Base-by-base conservation (phyloP, 257 asterid genomes). In the Scutellaria minor region DNA sequence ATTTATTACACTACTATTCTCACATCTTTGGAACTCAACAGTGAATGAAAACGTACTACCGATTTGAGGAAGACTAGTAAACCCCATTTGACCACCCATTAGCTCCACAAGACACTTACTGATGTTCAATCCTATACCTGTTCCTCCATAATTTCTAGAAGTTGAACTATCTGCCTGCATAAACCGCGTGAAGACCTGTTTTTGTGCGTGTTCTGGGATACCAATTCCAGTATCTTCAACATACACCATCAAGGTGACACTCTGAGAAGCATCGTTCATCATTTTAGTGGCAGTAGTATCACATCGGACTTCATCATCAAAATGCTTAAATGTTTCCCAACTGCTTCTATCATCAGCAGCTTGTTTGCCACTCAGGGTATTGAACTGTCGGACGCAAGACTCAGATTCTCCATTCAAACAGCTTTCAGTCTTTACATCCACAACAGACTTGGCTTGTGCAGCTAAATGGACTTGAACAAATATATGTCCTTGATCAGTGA, bases 131-230 rank as follows among this genome's bases (percentile, higher is more conserved):
- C 98, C 98, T 27, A 93, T 89, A 46, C 98, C 98, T 0, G 98
- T 93, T 65, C 98, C 98, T 63, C 98, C 98, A 24, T 91, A 93
- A 58, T 86, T 78, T 54, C 98, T 79, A 47, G 98, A 93, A 27
- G 96, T 93, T 37, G 98, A 91, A 74, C 98, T 93, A 79, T 93
- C 98, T 5, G 98, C 98, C 81, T 93, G 98, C 98, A 93, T 93
- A 71, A 93, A 93, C 2, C 97, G 98, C 0, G 94, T 87, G 81
- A 93, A 93, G 31, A 93, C 92, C 47, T 85, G 88, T 40, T 85
- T 83, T 45, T 91, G 96, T 39, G 96, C 96, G 44, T 72, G 87
- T 42, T 85, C 79, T 1, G 96, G 94, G 51, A 91, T 93, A 42
- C 98, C 98, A 5, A 93, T 88, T 22, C 98, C 98, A 0, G 98